Conservation (phyloP, 176 grass and related monocot genomes). For the Oryza nivara region DNA sequence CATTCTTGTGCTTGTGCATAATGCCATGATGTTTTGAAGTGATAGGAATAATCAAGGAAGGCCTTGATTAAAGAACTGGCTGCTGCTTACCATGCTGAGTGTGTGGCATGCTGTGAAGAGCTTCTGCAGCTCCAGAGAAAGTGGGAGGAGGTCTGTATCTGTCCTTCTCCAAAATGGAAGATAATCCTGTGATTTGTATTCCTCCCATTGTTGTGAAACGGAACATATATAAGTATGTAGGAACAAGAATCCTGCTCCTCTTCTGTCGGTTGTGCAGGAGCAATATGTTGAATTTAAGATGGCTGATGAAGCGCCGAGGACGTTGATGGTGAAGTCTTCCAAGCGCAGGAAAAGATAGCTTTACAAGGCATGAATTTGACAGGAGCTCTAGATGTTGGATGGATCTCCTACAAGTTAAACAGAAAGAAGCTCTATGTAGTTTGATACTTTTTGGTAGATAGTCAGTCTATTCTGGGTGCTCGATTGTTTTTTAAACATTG, state of each 20-base stretch:
- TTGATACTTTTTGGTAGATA: neutral
- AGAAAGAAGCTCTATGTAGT: neutral
- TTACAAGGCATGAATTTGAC: slow-evolving; percentile 11
- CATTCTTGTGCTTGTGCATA: slow-evolving; percentile 28
- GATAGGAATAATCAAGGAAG: slow-evolving; percentile 89
- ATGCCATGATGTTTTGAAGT: slow-evolving; percentile 52
- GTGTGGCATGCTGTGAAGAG: slow-evolving; percentile 62
- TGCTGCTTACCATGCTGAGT: slow-evolving; percentile 67
- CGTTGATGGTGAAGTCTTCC: slow-evolving; percentile 39
- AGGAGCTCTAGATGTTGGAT: neutral
- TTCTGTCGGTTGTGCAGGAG: slow-evolving; percentile 42
- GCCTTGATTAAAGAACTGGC: slow-evolving; percentile 88
- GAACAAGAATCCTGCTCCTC: neutral
- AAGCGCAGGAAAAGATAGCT: slow-evolving; percentile 61
- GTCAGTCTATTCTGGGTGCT: neutral
- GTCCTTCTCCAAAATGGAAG: no score
- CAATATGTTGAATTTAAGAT: slow-evolving; percentile 58
- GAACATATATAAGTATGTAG: neutral
- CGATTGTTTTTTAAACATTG: no score
- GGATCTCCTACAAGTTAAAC: neutral
- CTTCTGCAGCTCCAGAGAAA: slow-evolving; percentile 79
- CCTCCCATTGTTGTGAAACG: neutral
- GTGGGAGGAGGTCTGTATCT: slow-evolving; percentile 65
- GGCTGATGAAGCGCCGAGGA: slow-evolving; percentile 41
- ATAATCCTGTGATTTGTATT: neutral